These are phyloP conservation scores for Isatis tinctoria DNA, from an alignment of 345 rosid genomes.

Conservation along the genomic window DNA sequence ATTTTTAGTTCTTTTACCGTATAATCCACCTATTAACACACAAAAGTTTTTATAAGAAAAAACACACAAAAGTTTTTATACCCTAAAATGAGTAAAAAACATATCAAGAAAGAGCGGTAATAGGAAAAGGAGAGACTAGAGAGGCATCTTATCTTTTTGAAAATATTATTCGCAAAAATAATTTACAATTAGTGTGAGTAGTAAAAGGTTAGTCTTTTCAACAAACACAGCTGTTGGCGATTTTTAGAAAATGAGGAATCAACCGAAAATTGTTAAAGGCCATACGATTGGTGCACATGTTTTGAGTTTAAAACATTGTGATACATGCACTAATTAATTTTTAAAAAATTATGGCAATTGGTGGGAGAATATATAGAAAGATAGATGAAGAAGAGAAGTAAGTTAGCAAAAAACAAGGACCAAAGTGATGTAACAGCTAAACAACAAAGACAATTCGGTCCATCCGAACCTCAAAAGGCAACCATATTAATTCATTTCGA, in stretches of 20 bases:
- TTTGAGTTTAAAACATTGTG: not conserved
- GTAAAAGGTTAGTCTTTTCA: not conserved
- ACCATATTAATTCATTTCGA: conserved; percentile 1
- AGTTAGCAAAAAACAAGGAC: not conserved
- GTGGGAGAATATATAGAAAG: not conserved
- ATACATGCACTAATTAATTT: not conserved
- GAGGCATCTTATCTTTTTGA: not conserved
- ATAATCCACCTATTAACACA: not conserved
- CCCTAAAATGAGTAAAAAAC: not conserved
- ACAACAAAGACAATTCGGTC: conserved; percentile 16
- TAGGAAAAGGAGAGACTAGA: not conserved
- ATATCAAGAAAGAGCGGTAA: not conserved
- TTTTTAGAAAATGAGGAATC: not conserved
- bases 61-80: not conserved
- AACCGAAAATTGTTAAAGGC: not conserved
- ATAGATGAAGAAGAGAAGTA: conserved; percentile 4
- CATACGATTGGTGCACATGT: not conserved
- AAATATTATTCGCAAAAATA: conserved; percentile 1
- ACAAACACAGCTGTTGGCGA: not conserved
- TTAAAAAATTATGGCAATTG: too few relatives aligned
- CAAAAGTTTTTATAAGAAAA: not conserved
- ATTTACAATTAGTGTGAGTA: not conserved
- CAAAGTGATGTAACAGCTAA: conserved; percentile 27
- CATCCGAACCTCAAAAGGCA: conserved; percentile 18
- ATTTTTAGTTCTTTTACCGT: not conserved